phyloP scores from a whole-genome alignment of 306 rosid species.

The Pyrus pyrifolia region DNA sequence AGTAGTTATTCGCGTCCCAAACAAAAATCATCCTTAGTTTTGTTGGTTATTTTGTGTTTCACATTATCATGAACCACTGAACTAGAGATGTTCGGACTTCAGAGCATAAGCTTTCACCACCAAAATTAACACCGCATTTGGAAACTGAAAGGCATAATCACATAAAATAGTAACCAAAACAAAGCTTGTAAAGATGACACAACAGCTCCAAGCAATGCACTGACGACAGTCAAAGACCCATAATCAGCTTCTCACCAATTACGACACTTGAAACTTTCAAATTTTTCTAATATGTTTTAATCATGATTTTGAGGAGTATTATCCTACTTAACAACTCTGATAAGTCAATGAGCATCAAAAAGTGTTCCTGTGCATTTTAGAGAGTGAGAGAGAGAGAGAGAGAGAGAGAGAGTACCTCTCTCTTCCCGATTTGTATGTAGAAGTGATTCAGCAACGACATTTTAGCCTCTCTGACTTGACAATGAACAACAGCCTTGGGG shows the following conservation, averaged over 20 bases:
- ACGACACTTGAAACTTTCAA: too few species aligned
- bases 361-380: neutral
- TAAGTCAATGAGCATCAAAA: neutral
- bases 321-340: too few species aligned
- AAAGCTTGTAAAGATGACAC: neutral
- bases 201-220: neutral
- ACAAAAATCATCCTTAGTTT: neutral
- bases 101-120: neutral
- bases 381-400: conserved; percentile 8
- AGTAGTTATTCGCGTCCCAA: too few species aligned
- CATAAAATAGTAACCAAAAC: neutral
- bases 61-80: neutral
- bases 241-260: too few species aligned
- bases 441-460: conserved; percentile 69
- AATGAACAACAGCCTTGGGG: conserved; percentile 94
- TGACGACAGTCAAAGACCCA: neutral
- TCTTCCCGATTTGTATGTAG: conserved; percentile 74
- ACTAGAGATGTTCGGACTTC: neutral
- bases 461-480: conserved; percentile 90
- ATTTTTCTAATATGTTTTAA: too few species aligned
- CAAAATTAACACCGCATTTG: neutral
- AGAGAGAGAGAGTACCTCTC: conserved; percentile 56
- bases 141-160: neutral
- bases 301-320: too few species aligned
- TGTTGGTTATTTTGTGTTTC: too few species aligned